phyloP scores from a whole-genome alignment of 2,329 filamentous ascomycete species.

The Apiospora saccharicola region DNA sequence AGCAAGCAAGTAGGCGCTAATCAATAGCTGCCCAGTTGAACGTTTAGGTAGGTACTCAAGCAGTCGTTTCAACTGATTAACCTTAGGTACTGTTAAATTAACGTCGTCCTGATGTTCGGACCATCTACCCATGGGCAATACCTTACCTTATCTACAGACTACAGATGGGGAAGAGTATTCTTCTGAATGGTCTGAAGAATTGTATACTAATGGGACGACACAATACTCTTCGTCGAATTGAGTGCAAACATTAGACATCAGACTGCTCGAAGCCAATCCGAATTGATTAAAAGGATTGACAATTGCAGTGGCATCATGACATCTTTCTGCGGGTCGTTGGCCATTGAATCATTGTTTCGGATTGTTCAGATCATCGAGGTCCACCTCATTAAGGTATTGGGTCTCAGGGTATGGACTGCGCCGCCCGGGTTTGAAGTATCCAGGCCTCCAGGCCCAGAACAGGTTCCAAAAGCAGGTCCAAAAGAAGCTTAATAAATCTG shows the following conservation, averaged over 20 bases:
- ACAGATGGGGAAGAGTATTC: background rate
- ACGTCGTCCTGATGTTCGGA: background rate
- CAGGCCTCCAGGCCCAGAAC: background rate
- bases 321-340: constrained; percentile 11
- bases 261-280: background rate
- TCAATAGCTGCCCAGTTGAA: too few relatives aligned
- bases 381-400: constrained; percentile 19
- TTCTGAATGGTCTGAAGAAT: too few relatives aligned
- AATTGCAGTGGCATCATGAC: constrained; percentile 4
- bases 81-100: background rate
- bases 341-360: constrained; percentile 20
- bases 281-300: background rate
- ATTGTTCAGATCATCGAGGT: constrained; percentile 1
- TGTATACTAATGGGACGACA: background rate
- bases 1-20: background rate
- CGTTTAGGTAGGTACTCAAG: background rate
- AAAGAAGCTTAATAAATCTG: constrained; percentile 12
- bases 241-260: background rate
- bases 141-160: background rate
- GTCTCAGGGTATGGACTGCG: constrained; percentile 13
- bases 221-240: background rate
- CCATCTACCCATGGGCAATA: background rate
- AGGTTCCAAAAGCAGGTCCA: background rate
- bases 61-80: background rate
- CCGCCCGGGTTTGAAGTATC: constrained; percentile 13